Evolutionary conservation across 176 grass and related monocot genomes (phyloP), one percentile per base, ranked within the genome.

Genomic region (Triticum turgidum): DNA sequence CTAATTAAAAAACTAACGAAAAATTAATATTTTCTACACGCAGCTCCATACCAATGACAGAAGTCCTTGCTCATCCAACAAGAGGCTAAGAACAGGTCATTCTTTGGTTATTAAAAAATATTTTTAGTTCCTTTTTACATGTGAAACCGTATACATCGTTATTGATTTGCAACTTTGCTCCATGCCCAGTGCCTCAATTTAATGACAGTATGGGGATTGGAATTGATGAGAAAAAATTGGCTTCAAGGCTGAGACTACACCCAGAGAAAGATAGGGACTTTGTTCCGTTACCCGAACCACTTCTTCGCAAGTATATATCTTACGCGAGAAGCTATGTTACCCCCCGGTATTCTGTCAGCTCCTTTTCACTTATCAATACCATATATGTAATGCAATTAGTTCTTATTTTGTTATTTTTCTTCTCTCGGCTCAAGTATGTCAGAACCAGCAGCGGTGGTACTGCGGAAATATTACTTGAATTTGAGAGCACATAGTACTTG

Each of bases 291-390:
- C 42, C 84, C 79, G 84, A 77, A 54, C 76, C 85, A 85, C 66
- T 96, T 84, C 82, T 98, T 52, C 90, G 90, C 85, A 98, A 96
- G 82, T 96, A 98, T 85, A 92, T 98, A 87, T 87, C 96, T 88
- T 96, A 92, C 76, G 89, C 93, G 61, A 94, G 96, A 86, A 91
- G 52, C 67, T 86, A 91, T 9, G 74, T 96, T 52, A 83, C 77
- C 61, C 96, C 96, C 14, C 86, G 90, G 94, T 98, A 94, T 89
- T 51, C 63, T n/a, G 4, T 69, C 37, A 33, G 12, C 71, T 85
- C 6, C 12, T 85, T 63, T 54, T 78, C 67, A 42, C 72, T 84
- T 35, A 29, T 45, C 10, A 72, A 41, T 78, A 8, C 47, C 6
- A 83, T 64, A 70, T 34, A 61, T 69, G 73, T 72, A 66, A 77